These are phyloP conservation scores for Lantana camara DNA, from an alignment of 257 asterid species.

Conservation along the genomic window DNA sequence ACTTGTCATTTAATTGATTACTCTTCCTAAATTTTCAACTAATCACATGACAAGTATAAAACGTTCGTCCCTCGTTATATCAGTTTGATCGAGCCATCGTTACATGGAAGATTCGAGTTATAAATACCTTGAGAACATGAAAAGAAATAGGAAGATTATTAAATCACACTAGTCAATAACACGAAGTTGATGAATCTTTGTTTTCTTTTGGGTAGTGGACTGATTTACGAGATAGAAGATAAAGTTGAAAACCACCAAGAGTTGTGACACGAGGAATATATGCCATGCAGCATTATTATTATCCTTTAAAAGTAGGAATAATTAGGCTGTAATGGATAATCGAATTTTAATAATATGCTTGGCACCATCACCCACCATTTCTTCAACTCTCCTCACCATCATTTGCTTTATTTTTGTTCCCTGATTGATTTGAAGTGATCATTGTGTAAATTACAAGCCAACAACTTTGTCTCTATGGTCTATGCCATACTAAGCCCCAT, in stretches of 20 bases:
- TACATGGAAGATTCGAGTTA: no score
- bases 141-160: no score
- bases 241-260: neutral
- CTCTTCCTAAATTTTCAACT: no score
- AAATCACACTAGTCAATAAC: neutral
- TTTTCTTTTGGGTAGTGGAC: constrained; percentile 4
- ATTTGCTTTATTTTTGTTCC: neutral
- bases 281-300: constrained; percentile 12
- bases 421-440: neutral
- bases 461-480: neutral
- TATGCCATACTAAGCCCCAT: no score
- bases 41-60: no score
- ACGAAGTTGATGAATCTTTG: neutral
- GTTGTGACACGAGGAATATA: constrained; percentile 25
- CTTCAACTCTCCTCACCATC: neutral
- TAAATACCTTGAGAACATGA: no score
- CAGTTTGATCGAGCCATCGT: no score
- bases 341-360: neutral
- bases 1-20: no score
- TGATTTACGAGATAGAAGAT: neutral
- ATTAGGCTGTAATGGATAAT: neutral
- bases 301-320: constrained; percentile 7
- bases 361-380: constrained; percentile 9
- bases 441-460: constrained; percentile 24
- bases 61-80: no score